Percentiles rank a stretch among this genome's conserved stretches.
Evolutionary conservation across 2,329 filamentous ascomycete genomes (phyloP).

Genomic region (Fusarium tuaranense): DNA sequence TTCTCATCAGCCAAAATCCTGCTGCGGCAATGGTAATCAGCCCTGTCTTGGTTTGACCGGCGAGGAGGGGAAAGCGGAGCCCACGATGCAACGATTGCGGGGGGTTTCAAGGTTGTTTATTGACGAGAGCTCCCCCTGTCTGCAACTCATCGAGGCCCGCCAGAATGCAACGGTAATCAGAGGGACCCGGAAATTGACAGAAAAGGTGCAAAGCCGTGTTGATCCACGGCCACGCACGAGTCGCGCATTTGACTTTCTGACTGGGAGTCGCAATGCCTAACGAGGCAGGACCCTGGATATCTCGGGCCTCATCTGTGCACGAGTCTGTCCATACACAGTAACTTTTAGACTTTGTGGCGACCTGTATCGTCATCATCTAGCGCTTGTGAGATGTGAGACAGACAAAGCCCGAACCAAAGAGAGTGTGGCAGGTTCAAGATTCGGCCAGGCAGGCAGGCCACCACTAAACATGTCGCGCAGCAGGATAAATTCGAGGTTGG

Average conservation of each 20-base stretch:
- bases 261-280: slow-evolving; percentile 26
- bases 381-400: slow-evolving; percentile 17
- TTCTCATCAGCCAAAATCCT: slow-evolving; percentile 3
- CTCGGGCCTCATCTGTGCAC: slow-evolving; percentile 18
- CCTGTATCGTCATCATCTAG: slow-evolving; percentile 22
- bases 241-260: slow-evolving; percentile 19
- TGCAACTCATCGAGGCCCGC: slow-evolving; percentile 38
- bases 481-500: slow-evolving; percentile 19
- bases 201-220: not conserved
- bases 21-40: slow-evolving; percentile 27
- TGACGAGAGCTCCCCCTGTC: slow-evolving; percentile 23
- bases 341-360: slow-evolving; percentile 36
- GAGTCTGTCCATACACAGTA: slow-evolving; percentile 18
- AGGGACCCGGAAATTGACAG: slow-evolving; percentile 33
- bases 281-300: slow-evolving; percentile 40
- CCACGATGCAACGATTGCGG: slow-evolving; percentile 30
- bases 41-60: slow-evolving; percentile 36
- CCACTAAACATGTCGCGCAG: slow-evolving; percentile 11
- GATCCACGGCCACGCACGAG: slow-evolving; percentile 26
- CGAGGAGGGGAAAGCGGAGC: slow-evolving; percentile 33
- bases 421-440: slow-evolving; percentile 22
- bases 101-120: slow-evolving; percentile 30
- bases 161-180: slow-evolving; percentile 40
- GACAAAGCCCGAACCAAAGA: slow-evolving; percentile 14
- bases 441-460: slow-evolving; percentile 16